Evolutionary conservation across 805 yeast species (phyloP).

Genomic region (Yarrowia keelungensis): DNA sequence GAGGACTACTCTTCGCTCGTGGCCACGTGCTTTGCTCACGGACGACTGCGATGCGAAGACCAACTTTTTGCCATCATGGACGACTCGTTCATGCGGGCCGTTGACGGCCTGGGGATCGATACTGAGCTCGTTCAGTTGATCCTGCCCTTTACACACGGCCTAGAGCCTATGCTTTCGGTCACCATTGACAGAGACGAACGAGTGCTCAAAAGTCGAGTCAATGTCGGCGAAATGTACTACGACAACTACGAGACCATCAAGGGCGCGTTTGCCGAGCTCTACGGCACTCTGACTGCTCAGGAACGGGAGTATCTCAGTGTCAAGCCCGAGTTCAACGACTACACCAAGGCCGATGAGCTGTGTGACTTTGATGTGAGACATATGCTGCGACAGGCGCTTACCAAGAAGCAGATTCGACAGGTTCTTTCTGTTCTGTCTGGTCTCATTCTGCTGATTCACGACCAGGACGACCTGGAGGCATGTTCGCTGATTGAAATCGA

Average conservation of each 20-base stretch:
- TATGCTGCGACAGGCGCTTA: slow-evolving; percentile 24
- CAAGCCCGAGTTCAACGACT: slow-evolving; percentile 26
- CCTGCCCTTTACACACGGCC: slow-evolving; percentile 22
- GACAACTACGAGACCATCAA: slow-evolving; percentile 33
- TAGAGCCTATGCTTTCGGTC: slow-evolving; percentile 25
- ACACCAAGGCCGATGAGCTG: slow-evolving; percentile 21
- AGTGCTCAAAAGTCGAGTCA: slow-evolving; percentile 24
- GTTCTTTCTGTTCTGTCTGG: slow-evolving; percentile 51
- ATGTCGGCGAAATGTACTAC: slow-evolving; percentile 35
- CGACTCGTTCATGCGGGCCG: slow-evolving; percentile 26
- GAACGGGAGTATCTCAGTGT: slow-evolving; percentile 17
- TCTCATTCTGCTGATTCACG: slow-evolving; percentile 52
- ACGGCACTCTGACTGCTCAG: slow-evolving; percentile 32
- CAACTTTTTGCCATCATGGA: slow-evolving; percentile 22
- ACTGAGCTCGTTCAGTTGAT: slow-evolving; percentile 19
- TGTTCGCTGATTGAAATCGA: slow-evolving; percentile 53
- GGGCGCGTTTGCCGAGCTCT: slow-evolving; percentile 32
- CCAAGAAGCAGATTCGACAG: slow-evolving; percentile 44
- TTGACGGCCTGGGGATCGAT: slow-evolving; percentile 15
- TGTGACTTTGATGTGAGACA: slow-evolving; percentile 33
- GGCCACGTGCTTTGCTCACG: slow-evolving; percentile 22
- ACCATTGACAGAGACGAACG: slow-evolving; percentile 34
- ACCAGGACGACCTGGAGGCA: slow-evolving; percentile 52
- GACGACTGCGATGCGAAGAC: slow-evolving; percentile 30
- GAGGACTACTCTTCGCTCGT: slow-evolving; percentile 22